Percentiles rank a stretch among this genome's conserved stretches.
These are phyloP conservation scores for Leccinum solheimii DNA, from an alignment of 1,284 basidiomycete species.

Conservation along the genomic window DNA sequence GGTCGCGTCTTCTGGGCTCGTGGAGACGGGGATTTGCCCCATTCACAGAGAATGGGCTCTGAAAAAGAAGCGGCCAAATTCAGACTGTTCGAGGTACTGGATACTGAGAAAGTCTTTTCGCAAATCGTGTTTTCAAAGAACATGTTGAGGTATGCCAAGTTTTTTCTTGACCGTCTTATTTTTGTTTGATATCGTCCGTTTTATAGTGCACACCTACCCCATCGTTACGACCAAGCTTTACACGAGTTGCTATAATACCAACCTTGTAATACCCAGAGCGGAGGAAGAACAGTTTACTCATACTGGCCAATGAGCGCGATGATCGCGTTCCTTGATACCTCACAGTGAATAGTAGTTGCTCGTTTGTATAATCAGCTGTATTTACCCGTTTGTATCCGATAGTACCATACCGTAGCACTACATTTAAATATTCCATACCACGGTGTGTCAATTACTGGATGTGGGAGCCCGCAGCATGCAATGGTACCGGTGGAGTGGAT, in stretches of 20 bases:
- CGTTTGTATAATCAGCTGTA: constrained; percentile 20
- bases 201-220: constrained; percentile 61
- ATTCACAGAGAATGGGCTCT: constrained; percentile 35
- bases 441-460: not conserved
- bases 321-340: constrained; percentile 16
- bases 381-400: constrained; percentile 20
- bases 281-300: not conserved
- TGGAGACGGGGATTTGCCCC: constrained; percentile 64
- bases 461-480: not conserved
- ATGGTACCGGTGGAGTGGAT: not conserved
- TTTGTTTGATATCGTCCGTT: not conserved
- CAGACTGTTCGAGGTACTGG: constrained; percentile 70
- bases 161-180: not conserved
- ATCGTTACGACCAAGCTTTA: constrained; percentile 63
- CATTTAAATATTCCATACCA: not conserved
- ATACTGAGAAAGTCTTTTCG: constrained; percentile 73
- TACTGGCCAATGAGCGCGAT: not conserved
- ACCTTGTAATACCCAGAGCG: constrained; percentile 3
- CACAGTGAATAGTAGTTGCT: constrained; percentile 2
- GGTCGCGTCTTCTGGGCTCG: constrained; percentile 80
- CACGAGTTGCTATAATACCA: constrained; percentile 57
- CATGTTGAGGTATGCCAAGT: constrained; percentile 66
- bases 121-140: constrained; percentile 80
- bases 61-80: constrained; percentile 44
- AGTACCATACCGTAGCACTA: constrained; percentile 4